Evolutionary conservation across 805 yeast genomes (phyloP), one percentile per base, ranked within the genome.

Genomic region (Kregervanrija delftensis): DNA sequence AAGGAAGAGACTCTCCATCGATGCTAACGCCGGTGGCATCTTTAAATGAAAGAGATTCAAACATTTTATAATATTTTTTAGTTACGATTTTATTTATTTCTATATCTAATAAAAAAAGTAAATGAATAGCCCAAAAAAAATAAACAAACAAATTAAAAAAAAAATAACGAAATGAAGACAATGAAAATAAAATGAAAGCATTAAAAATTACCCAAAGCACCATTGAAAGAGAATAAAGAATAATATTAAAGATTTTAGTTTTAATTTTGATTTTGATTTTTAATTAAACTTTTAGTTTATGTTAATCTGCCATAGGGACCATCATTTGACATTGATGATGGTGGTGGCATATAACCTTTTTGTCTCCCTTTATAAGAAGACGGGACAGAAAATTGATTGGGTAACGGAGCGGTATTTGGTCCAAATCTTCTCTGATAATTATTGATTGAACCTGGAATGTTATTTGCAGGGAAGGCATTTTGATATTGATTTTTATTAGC

Each of bases 231-330:
- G 8, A 22, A 22, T 22, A 22, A 6, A 22, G 28, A 22, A 22
- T 22, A 22, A 22, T 22, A 22, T 5, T 22, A 22, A 22, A 22
- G 28, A 22, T 22, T 6, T 22, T 6, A 22, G 28, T 22, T 22
- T 22, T 22, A 22, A 22, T 22, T 22, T 22, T 22, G 28, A 22
- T 22, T 22, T 22, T 22, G 8, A 22, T 22, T 22, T 22, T 22
- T 2, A 22, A 6, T 2, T 22, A 22, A 6, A 22, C 28, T 22
- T 6, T 14, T 12, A 17, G 10, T 12, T 36, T 35, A 35, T 44
- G 43, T 52, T 30, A 56, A 48, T 37, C 59, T 51, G 13, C 61
- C 71, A 50, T 74, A 76, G 2, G 78, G 76, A 51, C 74, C 67
- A 46, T 69, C 73, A 37, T 59, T 55, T 4, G 42, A 8, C 8